Conservation (phyloP, 345 rosid species). For the Raphanus sativus region DNA sequence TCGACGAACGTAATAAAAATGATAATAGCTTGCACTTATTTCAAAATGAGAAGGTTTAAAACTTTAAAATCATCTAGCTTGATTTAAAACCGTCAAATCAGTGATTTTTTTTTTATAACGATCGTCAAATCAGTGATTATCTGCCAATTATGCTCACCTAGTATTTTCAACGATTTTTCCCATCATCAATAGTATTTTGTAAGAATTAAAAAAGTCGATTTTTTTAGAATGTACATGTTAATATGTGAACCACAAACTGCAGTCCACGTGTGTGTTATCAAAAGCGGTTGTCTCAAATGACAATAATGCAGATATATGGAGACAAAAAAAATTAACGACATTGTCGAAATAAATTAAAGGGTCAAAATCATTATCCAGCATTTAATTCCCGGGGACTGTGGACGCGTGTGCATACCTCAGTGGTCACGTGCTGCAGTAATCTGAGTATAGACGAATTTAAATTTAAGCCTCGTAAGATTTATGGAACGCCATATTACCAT, state of each 20-base stretch:
- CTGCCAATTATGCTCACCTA: constrained; percentile 1
- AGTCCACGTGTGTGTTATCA: not conserved
- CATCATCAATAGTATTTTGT: not conserved
- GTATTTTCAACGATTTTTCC: not conserved
- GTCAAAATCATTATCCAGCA: no score
- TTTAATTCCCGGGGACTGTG: no score
- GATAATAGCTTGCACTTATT: not conserved
- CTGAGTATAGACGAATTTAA: no score
- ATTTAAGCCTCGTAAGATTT: no score
- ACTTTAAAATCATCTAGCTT: not conserved
- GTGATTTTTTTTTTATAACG: no score
- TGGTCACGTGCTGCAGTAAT: no score
- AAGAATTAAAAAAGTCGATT: not conserved
- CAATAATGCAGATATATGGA: not conserved
- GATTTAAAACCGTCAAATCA: not conserved
- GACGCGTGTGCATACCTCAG: no score
- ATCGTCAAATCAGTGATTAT: not conserved
- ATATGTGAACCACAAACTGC: constrained; percentile 2
- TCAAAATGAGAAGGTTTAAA: not conserved
- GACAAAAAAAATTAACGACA: not conserved
- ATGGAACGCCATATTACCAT: no score
- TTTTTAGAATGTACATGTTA: not conserved
- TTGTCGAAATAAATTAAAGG: no score
- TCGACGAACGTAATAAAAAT: not conserved
- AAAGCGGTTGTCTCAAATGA: not conserved